These are phyloP conservation scores for Tylopilus sp. DNA, from an alignment of 1,284 basidiomycete species.

Conservation along the genomic window DNA sequence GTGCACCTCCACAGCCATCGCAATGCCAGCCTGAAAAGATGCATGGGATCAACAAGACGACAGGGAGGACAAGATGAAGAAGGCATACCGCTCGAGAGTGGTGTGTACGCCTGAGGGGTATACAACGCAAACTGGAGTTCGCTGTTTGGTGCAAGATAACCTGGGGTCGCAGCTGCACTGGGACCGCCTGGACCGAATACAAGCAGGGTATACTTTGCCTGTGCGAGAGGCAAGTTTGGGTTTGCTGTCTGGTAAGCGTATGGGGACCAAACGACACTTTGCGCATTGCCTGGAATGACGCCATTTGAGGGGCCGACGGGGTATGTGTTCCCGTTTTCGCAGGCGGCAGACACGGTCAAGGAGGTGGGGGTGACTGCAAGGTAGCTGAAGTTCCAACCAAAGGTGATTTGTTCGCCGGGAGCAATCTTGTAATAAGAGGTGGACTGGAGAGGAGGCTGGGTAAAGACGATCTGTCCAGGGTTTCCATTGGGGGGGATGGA, in stretches of 20 bases:
- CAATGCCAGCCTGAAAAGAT: slow-evolving; percentile 68
- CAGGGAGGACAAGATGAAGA: neutral
- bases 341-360: slow-evolving; percentile 78
- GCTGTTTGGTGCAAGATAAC: slow-evolving; percentile 66
- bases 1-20: slow-evolving; percentile 56
- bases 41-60: slow-evolving; percentile 5
- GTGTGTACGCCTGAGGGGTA: slow-evolving; percentile 72
- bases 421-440: slow-evolving; percentile 90
- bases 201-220: slow-evolving; percentile 69
- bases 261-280: slow-evolving; percentile 75
- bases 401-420: slow-evolving; percentile 66
- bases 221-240: slow-evolving; percentile 63
- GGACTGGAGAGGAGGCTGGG: slow-evolving; percentile 73
- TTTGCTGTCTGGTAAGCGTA: slow-evolving; percentile 69
- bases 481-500: slow-evolving; percentile 51
- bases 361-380: slow-evolving; percentile 62
- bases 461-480: slow-evolving; percentile 66
- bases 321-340: slow-evolving; percentile 85
- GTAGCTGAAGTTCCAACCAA: slow-evolving; percentile 87
- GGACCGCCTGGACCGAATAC: slow-evolving; percentile 78
- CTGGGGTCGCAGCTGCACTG: slow-evolving; percentile 52
- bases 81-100: slow-evolving; percentile 58
- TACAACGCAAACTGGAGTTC: slow-evolving; percentile 81
- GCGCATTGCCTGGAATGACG: slow-evolving; percentile 64
- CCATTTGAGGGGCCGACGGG: slow-evolving; percentile 77